Percentiles rank a stretch among this genome's conserved stretches.
phyloP scores from a whole-genome alignment of 352 stramenopile genomes.

The Pythium pectinolyticum region DNA sequence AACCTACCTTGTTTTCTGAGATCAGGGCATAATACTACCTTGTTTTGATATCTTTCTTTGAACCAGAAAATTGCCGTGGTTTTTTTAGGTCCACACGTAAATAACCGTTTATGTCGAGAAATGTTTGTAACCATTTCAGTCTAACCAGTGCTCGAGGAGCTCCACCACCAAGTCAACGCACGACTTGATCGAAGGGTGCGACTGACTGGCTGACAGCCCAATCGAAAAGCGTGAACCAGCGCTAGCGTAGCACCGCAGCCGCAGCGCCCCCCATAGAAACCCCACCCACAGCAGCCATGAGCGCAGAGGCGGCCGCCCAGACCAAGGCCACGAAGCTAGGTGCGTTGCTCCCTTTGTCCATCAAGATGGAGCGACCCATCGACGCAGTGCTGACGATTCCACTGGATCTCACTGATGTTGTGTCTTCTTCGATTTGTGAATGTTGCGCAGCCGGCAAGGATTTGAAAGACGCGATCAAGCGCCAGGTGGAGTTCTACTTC shows the following conservation, averaged over 20 bases:
- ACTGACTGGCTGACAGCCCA: slow-evolving; percentile 24
- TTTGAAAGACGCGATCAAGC: slow-evolving; percentile 79
- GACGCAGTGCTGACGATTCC: not conserved
- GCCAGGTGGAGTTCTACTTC: slow-evolving; percentile 93
- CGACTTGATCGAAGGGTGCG: slow-evolving; percentile 12
- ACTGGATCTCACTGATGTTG: not conserved
- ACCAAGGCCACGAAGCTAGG: slow-evolving; percentile 23
- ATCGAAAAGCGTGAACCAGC: slow-evolving; percentile 1
- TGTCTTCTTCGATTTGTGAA: not conserved
- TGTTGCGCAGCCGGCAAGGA: slow-evolving; percentile 39
- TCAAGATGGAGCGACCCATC: not conserved
- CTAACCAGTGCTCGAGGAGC: slow-evolving; percentile 6
- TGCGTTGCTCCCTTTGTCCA: slow-evolving; percentile 15
- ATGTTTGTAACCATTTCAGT: not conserved
- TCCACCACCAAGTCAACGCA: slow-evolving; percentile 18
- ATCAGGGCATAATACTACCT: not conserved
- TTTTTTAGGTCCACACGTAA: not conserved
- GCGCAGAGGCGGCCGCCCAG: slow-evolving; percentile 18
- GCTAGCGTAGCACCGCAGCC: no score
- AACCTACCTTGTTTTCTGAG: slow-evolving; percentile 11
- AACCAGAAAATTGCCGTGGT: no score
- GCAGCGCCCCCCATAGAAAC: not conserved
- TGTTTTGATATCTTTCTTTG: slow-evolving; percentile 10
- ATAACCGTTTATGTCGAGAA: not conserved
- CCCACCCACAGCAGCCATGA: slow-evolving; percentile 22